A percentile compares a stretch with the other conserved stretches of the same genome.
phyloP scores from a whole-genome alignment of 2,329 filamentous ascomycete species.

The Exophiala xenobiotica region DNA sequence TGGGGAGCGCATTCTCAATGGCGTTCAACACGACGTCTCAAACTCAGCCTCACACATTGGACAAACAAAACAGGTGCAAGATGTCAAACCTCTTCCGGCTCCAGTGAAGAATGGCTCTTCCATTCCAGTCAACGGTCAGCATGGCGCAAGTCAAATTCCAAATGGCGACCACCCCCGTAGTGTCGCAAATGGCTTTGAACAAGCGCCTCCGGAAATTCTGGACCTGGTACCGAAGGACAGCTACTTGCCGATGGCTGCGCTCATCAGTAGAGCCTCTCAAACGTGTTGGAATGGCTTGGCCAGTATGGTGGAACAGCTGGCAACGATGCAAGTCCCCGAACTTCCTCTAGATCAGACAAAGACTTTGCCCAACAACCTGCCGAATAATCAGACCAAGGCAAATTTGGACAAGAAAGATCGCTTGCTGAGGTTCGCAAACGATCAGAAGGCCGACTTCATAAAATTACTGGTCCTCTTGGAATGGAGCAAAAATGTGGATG shows the following conservation, averaged over 20 bases:
- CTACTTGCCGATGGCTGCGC: conserved; percentile 65
- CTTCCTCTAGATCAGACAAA: conserved; percentile 38
- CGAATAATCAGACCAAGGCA: conserved; percentile 46
- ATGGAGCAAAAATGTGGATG: conserved; percentile 78
- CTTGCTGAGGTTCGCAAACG: conserved; percentile 75
- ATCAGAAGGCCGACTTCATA: conserved; percentile 81
- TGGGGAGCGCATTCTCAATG: conserved; percentile 25
- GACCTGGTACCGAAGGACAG: conserved; percentile 26
- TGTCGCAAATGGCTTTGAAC: conserved; percentile 2
- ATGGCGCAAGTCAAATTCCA: not conserved
- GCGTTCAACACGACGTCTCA: conserved; percentile 12
- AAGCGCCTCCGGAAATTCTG: conserved; percentile 23
- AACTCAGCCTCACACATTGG: conserved; percentile 2
- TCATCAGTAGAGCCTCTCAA: conserved; percentile 78
- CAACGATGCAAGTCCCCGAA: conserved; percentile 62
- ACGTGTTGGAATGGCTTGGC: conserved; percentile 76
- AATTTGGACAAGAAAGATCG: conserved; percentile 74
- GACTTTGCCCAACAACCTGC: conserved; percentile 12
- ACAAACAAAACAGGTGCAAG: conserved; percentile 8
- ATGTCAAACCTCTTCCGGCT: not conserved
- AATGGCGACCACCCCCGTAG: not conserved
- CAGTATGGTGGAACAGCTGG: conserved; percentile 68
- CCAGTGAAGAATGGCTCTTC: not conserved
- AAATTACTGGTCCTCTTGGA: conserved; percentile 87
- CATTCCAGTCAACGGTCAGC: conserved; percentile 15